phyloP scores from a whole-genome alignment of 768 basidiomycete species.

The Phallus indusiatus region DNA sequence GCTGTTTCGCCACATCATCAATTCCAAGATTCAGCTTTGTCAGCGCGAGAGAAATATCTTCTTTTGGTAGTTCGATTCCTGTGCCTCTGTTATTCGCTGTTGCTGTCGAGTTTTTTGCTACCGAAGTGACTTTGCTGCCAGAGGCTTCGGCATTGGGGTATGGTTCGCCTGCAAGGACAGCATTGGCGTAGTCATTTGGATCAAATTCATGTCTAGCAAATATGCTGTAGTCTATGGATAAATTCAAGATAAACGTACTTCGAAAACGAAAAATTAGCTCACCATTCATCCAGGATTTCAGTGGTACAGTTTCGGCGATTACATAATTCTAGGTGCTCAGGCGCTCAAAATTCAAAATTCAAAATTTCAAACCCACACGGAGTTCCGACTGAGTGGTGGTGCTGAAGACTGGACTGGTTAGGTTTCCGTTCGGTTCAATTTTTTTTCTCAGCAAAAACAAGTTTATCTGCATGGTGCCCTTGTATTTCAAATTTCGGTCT shows the following conservation, averaged over 20 bases:
- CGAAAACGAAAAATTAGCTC: neutral
- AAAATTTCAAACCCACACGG: no score
- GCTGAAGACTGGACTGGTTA: no score
- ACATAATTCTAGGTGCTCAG: no score
- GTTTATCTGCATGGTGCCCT: no score
- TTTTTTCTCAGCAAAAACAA: no score
- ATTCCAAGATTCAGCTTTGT: slow-evolving; percentile 80
- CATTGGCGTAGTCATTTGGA: slow-evolving; percentile 84
- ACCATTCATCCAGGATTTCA: neutral
- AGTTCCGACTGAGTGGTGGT: no score
- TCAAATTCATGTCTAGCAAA: slow-evolving; percentile 75
- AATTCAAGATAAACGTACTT: neutral
- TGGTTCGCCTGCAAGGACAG: slow-evolving; percentile 73
- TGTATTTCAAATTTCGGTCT: no score
- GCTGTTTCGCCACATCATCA: slow-evolving; percentile 87
- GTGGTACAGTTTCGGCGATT: no score
- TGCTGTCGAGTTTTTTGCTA: slow-evolving; percentile 16
- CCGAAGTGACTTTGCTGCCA: neutral
- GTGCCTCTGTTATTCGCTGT: slow-evolving; percentile 7
- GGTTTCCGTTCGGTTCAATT: no score
- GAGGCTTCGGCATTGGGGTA: slow-evolving; percentile 40
- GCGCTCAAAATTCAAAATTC: no score
- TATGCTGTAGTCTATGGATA: slow-evolving; percentile 52
- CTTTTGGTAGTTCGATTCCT: slow-evolving; percentile 50
- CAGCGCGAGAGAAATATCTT: slow-evolving; percentile 84